Evolutionary conservation across 1,139 yeast species (phyloP).

Genomic region (Geotrichum europaeum): DNA sequence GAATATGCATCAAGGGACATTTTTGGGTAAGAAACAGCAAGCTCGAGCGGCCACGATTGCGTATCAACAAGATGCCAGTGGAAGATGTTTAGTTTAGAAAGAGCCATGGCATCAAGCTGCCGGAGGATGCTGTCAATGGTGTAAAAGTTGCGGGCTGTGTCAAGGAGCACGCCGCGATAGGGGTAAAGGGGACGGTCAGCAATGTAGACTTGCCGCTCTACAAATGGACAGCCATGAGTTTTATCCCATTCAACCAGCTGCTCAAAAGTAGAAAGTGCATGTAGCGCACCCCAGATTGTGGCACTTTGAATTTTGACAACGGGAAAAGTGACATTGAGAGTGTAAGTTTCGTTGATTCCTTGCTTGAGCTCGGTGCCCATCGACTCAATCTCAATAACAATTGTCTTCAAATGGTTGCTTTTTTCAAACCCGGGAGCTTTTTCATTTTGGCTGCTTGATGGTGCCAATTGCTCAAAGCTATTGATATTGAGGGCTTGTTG

Average conservation of each 20-base stretch:
- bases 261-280: slow-evolving; percentile 43
- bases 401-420: neutral
- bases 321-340: slow-evolving; percentile 24
- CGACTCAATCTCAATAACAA: neutral
- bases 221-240: neutral
- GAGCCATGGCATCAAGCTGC: slow-evolving; percentile 43
- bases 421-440: neutral
- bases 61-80: slow-evolving; percentile 47
- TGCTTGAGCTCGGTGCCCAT: slow-evolving; percentile 35
- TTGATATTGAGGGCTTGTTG: neutral
- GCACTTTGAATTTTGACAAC: slow-evolving; percentile 33
- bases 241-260: slow-evolving; percentile 34
- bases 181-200: slow-evolving; percentile 39
- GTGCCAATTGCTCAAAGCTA: neutral
- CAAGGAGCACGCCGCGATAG: slow-evolving; percentile 46
- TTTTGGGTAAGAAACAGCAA: slow-evolving; percentile 36
- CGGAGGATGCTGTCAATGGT: slow-evolving; percentile 33
- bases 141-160: slow-evolving; percentile 42
- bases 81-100: slow-evolving; percentile 41
- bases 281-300: slow-evolving; percentile 45
- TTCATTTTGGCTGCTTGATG: too few species aligned
- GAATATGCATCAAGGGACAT: slow-evolving; percentile 45
- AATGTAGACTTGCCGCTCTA: slow-evolving; percentile 39
- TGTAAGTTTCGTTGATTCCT: slow-evolving; percentile 43
- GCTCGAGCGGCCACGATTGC: slow-evolving; percentile 44